Conservation (phyloP, 129 eudicot genomes). For the Apium graveolens region DNA sequence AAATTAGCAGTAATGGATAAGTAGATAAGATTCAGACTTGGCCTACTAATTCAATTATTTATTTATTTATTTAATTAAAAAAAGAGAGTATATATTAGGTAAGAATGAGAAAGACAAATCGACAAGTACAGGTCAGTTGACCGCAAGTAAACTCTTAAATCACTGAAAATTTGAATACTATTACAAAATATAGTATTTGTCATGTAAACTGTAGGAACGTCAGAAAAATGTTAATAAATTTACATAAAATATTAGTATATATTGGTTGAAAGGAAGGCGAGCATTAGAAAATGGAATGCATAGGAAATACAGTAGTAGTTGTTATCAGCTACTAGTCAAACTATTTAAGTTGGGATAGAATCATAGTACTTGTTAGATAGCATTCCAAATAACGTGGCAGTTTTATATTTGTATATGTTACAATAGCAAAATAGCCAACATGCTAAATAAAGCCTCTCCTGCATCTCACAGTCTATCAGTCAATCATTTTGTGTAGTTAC, state of each 20-base stretch:
- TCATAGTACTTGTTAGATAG: not conserved
- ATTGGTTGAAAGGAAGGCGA: not conserved
- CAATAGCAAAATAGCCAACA: not conserved
- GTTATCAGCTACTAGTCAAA: slow-evolving; percentile 8
- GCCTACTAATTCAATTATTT: not conserved
- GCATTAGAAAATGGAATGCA: not conserved
- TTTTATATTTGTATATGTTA: not conserved
- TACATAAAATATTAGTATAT: not conserved
- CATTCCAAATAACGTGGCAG: not conserved
- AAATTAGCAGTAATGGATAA: not conserved
- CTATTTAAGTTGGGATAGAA: not conserved
- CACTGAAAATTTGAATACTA: not conserved
- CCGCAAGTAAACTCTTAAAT: not conserved
- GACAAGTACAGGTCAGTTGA: not conserved
- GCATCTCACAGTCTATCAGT: not conserved
- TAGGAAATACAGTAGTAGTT: not conserved
- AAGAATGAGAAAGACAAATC: not conserved
- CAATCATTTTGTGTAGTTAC: not conserved
- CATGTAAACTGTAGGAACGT: not conserved
- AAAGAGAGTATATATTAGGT: not conserved
- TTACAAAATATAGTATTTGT: too few species aligned
- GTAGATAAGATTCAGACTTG: not conserved
- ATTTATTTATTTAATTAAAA: too few species aligned
- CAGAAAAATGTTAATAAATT: not conserved
- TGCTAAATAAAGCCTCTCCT: not conserved